Base-by-base conservation (phyloP, 2,329 filamentous ascomycete genomes). In the Knoxdaviesia capensis region DNA sequence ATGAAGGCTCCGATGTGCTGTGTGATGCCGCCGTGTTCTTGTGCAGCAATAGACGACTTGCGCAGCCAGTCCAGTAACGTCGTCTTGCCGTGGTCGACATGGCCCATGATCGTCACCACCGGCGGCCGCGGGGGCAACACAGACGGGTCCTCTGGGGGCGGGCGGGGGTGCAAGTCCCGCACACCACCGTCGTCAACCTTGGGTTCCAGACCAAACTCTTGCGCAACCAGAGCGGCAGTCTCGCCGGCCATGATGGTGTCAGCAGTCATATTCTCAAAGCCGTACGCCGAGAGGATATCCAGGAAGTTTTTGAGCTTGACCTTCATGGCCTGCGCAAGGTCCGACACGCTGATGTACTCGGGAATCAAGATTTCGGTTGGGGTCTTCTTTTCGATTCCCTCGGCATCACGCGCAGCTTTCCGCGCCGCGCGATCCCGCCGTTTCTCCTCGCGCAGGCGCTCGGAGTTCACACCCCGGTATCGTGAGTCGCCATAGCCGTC, bases 1-100 rank as follows among this genome's bases (percentile, higher is more conserved):
- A 86, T 86, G 62, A 98, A 98, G 10, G 90, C 90, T 58, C 90
- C 92, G 49, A 98, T 98, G 54, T 98, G 90, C 57, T 98, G 90
- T 0, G 90, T 98, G 54, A 98, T 98, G 34, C 90, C 90, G 47
- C 90, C 90, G 54, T 94, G 87, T 56, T 98, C 90, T 42, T 80
- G 76, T 5, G 85, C 85, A 36, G 80, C 92, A 37, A 98, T 76
- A 6, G 86, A 94, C 1, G 87, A 90, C 51, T 94, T 92, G 34
- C 90, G 81, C 38, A 98, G 66, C 61, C 79, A 96, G 56, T 98
- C 90, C 7, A 98, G 67, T 36, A 98, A 77, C 0, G 92, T 98
- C 1, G 90, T 98, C 64, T 98, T 98, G 42, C 90, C 90, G 57
- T 98, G 90, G 56, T 98, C 92, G 51, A 98, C 90, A 49, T 98